Evolutionary conservation across 179 eudicot species (phyloP), one percentile per base, ranked within the genome.

Genomic region (Silene vulgaris): DNA sequence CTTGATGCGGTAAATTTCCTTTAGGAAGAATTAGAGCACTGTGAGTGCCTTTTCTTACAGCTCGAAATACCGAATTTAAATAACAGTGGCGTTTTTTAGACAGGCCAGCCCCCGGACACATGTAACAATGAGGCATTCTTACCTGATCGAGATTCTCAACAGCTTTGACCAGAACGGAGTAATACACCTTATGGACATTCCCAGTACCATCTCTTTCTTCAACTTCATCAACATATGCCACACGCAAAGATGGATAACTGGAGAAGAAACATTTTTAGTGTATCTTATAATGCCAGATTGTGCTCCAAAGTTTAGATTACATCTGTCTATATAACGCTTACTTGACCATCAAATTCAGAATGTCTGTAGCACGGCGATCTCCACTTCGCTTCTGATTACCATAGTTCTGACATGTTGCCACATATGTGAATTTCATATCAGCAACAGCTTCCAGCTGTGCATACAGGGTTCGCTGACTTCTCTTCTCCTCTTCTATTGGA

Each of bases 341-440:
- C 97, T 96, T 96, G 69, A 91, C 93, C 97, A 96, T 85, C 87
- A 96, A 82, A 84, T 93, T 96, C 65, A 96, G 82, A 80, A 96
- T 96, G 82, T 96, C 99, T 16, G 99, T 93, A 65, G 99, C 99
- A 79, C 88, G 99, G 21, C 97, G 97, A 88, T 96, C 99, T 79
- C 97, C 97, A 82, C 85, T 82, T 12, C 90, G 85, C 85, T 94
- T 94, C 84, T 94, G 98, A 76, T 90, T 90, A 67, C 98, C 98
- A 80, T 91, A 94, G 74, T 83, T 89, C 82, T 94, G 98, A 79
- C 98, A 94, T 30, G 98, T 94, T 59, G 98, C 96, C 16, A 94
- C 94, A 71, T 94, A 94, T 11, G 97, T 90, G 80, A 94, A 94
- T 78, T 94, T 94, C 97, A 94, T 85, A 78, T 94, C 94, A 50